Percentiles rank a stretch among this genome's conserved stretches.
phyloP scores from a whole-genome alignment of 495 filamentous ascomycete genomes.

The Aspergillus baeticus region DNA sequence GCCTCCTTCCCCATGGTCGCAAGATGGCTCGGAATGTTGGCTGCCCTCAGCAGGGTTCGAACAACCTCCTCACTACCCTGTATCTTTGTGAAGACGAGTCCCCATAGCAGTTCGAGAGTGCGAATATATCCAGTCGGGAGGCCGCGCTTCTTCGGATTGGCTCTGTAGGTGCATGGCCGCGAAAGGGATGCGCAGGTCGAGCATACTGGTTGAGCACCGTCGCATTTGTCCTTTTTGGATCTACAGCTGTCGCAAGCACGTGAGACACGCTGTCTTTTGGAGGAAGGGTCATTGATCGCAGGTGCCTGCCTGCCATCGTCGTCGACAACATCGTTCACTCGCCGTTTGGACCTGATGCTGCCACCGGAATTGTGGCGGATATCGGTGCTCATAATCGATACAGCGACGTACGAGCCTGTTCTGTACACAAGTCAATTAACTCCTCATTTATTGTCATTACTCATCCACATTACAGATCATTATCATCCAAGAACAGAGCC shows the following conservation, averaged over 20 bases:
- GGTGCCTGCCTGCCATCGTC: conserved; percentile 29
- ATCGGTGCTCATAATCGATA: conserved; percentile 44
- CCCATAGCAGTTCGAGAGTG: conserved; percentile 41
- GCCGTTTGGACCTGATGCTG: conserved; percentile 35
- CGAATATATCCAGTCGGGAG: conserved; percentile 46
- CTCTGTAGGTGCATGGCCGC: conserved; percentile 63
- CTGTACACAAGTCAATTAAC: conserved; percentile 36
- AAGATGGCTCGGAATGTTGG: conserved; percentile 40
- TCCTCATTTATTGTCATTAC: too few species aligned
- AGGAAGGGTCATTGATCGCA: conserved; percentile 26
- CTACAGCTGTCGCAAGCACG: conserved; percentile 69
- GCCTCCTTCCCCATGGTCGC: conserved; percentile 46
- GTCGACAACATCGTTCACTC: conserved; percentile 29
- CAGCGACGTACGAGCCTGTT: conserved; percentile 35
- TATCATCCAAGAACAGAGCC: too few species aligned
- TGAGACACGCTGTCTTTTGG: conserved; percentile 53
- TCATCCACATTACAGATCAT: too few species aligned
- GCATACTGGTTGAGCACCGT: conserved; percentile 61
- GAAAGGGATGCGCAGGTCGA: conserved; percentile 60
- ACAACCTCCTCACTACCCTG: conserved; percentile 46
- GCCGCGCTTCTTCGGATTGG: conserved; percentile 67
- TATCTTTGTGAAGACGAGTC: conserved; percentile 41
- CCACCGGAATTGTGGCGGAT: conserved; percentile 37
- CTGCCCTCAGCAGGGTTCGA: conserved; percentile 36
- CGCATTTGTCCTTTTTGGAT: conserved; percentile 64